Base-by-base conservation (phyloP, 2,329 filamentous ascomycete species). In the Talaromyces islandicus region DNA sequence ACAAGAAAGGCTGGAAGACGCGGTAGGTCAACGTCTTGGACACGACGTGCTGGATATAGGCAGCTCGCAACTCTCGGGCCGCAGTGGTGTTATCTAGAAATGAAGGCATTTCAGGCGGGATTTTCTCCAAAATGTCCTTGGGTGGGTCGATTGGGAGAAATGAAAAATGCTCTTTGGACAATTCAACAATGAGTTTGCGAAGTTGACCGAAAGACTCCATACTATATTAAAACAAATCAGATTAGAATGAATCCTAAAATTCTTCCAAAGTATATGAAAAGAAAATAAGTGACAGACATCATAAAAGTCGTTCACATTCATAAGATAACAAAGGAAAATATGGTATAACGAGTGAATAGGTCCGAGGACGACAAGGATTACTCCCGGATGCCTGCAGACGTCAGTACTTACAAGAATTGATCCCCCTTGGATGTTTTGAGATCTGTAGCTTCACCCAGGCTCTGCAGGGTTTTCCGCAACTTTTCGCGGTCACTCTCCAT, bases 1-100 rank as follows among this genome's bases (percentile, higher is more conserved):
- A 85, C 25, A 85, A 66, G 73, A 84, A 85, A 1, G 82, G 83
- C 27, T 81, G 79, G 71, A 85, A 85, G 38, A 85, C 80, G 41
- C 81, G 77, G 65, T 80, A 80, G 7, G 80, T 83, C 56, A 85
- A 72, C n/a, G 82, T 78, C 59, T 80, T 82, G 14, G 81, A 83
- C 48, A 85, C 75, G n/a, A 80, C 76, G 65, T 83, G 81, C 60
- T 82, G 78, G 29, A 84, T 73, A 65, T 83, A 84, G 24, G 82
- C 80, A 51, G 79, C 73, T 27, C 82, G 80, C 17, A 85, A 72
- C 65, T 82, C 78, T 62, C 78, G 77, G 3, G 82, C 81, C 3
- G 81, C 76, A 14, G 73, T 70, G 9, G 79, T 83, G 65, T 83
- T 80, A 63, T 78, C 80, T 48, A 83, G 73, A 70, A 84, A 83